These are phyloP conservation scores for Purpureocillium takamizusanense DNA, from an alignment of 2,329 filamentous ascomycete genomes.

Conservation along the genomic window DNA sequence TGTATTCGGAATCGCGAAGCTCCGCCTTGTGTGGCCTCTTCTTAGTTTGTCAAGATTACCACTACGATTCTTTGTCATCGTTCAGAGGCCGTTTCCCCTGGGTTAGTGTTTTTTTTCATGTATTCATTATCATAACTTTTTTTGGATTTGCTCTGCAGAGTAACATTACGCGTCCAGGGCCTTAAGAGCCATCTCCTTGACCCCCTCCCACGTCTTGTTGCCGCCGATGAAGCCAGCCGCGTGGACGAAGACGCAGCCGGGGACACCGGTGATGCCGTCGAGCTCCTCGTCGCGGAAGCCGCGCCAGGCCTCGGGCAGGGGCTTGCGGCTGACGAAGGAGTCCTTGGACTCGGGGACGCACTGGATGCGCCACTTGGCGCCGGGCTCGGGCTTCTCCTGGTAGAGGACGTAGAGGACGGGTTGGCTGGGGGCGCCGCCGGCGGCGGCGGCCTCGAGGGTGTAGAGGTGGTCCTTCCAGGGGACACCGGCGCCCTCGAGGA, in stretches of 20 bases:
- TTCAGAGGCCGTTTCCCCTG: too few relatives aligned
- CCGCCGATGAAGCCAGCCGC: slow-evolving; percentile 94
- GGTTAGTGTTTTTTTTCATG: too few relatives aligned
- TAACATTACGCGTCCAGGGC: slow-evolving; percentile 41
- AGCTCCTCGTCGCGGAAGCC: slow-evolving; percentile 82
- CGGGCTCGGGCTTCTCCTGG: slow-evolving; percentile 67
- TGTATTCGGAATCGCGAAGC: too few relatives aligned
- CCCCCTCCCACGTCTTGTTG: slow-evolving; percentile 85
- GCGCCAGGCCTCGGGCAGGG: slow-evolving; percentile 84
- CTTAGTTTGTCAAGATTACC: too few relatives aligned
- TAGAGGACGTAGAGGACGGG: slow-evolving; percentile 80
- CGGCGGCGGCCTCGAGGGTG: slow-evolving; percentile 60
- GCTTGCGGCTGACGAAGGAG: slow-evolving; percentile 86
- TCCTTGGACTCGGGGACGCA: slow-evolving; percentile 77
- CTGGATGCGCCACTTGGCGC: slow-evolving; percentile 87
- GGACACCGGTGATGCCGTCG: slow-evolving; percentile 59
- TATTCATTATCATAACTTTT: too few relatives aligned
- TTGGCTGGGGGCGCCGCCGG: slow-evolving; percentile 35
- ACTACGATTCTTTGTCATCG: too few relatives aligned
- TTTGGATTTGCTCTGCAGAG: too few relatives aligned
- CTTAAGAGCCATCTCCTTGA: slow-evolving; percentile 74
- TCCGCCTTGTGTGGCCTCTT: too few relatives aligned
- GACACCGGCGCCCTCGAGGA: slow-evolving; percentile 67
- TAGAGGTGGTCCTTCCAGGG: slow-evolving; percentile 98
- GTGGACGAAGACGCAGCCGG: slow-evolving; percentile 84